These are phyloP conservation scores for Scheffersomyces spartinae DNA, from an alignment of 805 yeast genomes.

Conservation along the genomic window DNA sequence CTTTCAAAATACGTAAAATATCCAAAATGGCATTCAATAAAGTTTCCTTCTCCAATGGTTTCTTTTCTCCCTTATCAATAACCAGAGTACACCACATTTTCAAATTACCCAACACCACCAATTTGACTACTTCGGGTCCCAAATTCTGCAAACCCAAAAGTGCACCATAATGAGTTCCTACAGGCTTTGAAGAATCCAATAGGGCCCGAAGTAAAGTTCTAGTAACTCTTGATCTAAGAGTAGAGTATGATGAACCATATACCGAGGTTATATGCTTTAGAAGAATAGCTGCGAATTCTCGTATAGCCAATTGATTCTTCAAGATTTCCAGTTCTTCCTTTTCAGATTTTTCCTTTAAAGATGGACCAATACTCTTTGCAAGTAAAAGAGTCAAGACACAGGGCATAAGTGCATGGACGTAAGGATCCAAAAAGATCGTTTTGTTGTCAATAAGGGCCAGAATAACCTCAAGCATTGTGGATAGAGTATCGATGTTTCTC, in stretches of 20 bases:
- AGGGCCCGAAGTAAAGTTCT: conserved; percentile 88
- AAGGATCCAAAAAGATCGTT: conserved; percentile 85
- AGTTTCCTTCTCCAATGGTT: conserved; percentile 32
- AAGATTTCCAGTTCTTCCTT: conserved; percentile 5
- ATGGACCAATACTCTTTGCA: conserved; percentile 75
- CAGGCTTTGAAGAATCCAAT: conserved; percentile 69
- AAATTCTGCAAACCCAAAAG: conserved; percentile 72
- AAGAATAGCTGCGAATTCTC: conserved; percentile 82
- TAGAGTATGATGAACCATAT: conserved; percentile 77
- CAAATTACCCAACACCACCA: conserved; percentile 74
- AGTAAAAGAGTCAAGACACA: conserved; percentile 79
- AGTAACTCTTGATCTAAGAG: conserved; percentile 87
- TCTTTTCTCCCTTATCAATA: conserved; percentile 28
- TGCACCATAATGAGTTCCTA: conserved; percentile 90
- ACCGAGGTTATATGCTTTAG: conserved; percentile 66
- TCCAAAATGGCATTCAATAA: conserved; percentile 40
- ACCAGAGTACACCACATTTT: conserved; percentile 67
- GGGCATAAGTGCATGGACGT: conserved; percentile 96
- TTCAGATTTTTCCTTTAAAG: conserved; percentile 24
- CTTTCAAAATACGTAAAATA: conserved; percentile 39
- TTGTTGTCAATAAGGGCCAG: conserved; percentile 75
- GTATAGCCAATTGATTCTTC: conserved; percentile 41
- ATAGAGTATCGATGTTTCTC: conserved; percentile 54
- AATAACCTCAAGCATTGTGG: conserved; percentile 82
- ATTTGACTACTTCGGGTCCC: conserved; percentile 81